Base-by-base conservation (phyloP, 352 stramenopile species). In the Achlya hypogyna region DNA sequence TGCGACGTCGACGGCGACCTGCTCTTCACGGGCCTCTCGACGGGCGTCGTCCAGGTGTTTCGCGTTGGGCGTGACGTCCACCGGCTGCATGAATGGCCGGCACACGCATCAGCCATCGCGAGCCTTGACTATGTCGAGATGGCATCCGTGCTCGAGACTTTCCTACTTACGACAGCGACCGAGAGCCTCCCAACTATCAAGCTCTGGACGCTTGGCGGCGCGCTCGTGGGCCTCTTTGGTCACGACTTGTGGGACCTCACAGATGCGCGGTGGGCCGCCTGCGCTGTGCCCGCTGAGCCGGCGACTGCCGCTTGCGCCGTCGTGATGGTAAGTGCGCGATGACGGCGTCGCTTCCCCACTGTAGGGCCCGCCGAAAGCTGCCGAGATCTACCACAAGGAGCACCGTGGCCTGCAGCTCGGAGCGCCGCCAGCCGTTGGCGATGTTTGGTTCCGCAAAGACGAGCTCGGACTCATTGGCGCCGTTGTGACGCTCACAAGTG, bases 381-480 rank as follows among this genome's bases (percentile, higher is more conserved):
- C 53, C 18, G 56, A 5, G n/a, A 59, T 51, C n/a, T 65, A 65
- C 38, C 20, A 52, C 32, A 35, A 45, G 28, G 59, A 65, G 38
- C n/a, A 42, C 1, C 16, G 27, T 5, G 38, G 59, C 27, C 29
- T 65, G 6, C 23, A 6, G 9, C 12, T 43, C 20, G 10, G 35
- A 18, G 47, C 23, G 23, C 59, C 59, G 8, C 59, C 59, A 2
- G 43, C 32, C 12, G 42, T 65, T 20, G 42, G 43, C 28, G 59
- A 65, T 58, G 59, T 65, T 5, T 65, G 59, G 59, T 53, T n/a
- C 29, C 59, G 40, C 5, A 51, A 56, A 9, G 59, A 65, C 32
- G 43, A 53, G 14, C 59, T 28, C 28, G 59, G 59, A 10, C 12
- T 38, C 4, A n/a, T 65, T 18, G 43, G 47, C 38, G 59, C 47